Conservation (phyloP, 2,329 filamentous ascomycete species). For the Colletotrichum sp. region DNA sequence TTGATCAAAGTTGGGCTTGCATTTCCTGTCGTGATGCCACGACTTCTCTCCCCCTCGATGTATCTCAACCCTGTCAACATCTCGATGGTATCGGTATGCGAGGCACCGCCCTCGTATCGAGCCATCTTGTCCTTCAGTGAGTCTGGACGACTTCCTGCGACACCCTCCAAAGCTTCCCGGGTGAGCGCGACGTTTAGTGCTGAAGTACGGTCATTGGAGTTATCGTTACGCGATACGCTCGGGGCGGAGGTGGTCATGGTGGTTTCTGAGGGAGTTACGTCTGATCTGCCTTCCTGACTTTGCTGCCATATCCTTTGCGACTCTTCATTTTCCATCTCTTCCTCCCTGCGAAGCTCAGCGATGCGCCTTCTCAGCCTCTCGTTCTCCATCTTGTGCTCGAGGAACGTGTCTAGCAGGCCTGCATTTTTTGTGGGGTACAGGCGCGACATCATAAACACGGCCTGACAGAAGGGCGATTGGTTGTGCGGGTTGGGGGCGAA, state of each 20-base stretch:
- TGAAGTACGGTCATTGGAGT: constrained; percentile 67
- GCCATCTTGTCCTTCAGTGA: constrained; percentile 87
- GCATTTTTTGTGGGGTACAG: constrained; percentile 91
- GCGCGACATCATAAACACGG: constrained; percentile 92
- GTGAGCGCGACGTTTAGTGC: constrained; percentile 72
- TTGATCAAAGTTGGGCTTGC: constrained; percentile 81
- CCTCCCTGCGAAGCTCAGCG: constrained; percentile 82
- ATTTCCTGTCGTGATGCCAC: constrained; percentile 86
- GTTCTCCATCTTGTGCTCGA: constrained; percentile 97
- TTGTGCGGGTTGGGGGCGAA: constrained; percentile 68
- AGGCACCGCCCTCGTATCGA: constrained; percentile 71
- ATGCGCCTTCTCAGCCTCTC: constrained; percentile 86
- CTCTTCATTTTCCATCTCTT: constrained; percentile 78
- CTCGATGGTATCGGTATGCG: constrained; percentile 87
- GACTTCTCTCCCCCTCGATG: constrained; percentile 85
- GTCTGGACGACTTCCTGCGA: constrained; percentile 69
- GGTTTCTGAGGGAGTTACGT: constrained; percentile 56
- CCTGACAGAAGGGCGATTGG: constrained; percentile 76
- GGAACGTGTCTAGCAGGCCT: constrained; percentile 84
- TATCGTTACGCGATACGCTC: constrained; percentile 51
- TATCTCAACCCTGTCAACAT: constrained; percentile 91
- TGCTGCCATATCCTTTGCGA: constrained; percentile 65
- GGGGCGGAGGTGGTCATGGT: constrained; percentile 39
- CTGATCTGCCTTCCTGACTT: constrained; percentile 61
- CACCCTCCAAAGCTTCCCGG: constrained; percentile 79